phyloP scores from a whole-genome alignment of 2,329 filamentous ascomycete genomes.

The Eurotiales sp. region DNA sequence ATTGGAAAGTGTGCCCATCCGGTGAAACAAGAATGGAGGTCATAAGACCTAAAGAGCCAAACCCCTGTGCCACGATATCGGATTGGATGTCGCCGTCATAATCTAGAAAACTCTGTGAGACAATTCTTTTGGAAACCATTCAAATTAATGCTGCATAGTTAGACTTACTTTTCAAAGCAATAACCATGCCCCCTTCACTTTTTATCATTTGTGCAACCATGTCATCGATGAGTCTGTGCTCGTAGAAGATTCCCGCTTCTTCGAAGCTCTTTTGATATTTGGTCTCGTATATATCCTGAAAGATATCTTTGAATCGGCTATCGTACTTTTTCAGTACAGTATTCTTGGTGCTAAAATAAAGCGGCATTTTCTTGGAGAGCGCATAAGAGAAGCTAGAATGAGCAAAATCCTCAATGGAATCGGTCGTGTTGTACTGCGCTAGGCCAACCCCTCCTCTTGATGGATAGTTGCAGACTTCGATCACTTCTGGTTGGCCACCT shows the following conservation, averaged over 20 bases:
- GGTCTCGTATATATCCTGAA: conserved; percentile 90
- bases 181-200: conserved; percentile 91
- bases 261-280: conserved; percentile 87
- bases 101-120: too few species aligned
- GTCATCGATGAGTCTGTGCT: conserved; percentile 98
- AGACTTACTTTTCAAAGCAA: conserved; percentile 90
- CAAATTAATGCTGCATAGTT: background rate
- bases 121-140: too few species aligned
- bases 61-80: conserved; percentile 96
- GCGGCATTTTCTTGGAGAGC: conserved; percentile 76
- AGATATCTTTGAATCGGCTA: conserved; percentile 97
- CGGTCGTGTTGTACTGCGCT: conserved; percentile 97
- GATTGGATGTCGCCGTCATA: conserved; percentile 99
- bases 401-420: conserved; percentile 90
- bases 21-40: conserved; percentile 96
- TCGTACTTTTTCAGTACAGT: conserved; percentile 99
- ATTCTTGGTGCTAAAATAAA: conserved; percentile 99
- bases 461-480: conserved; percentile 82
- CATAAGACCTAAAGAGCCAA: conserved; percentile 97
- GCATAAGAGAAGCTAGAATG: conserved; percentile 97
- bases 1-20: conserved; percentile 93
- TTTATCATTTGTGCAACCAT: conserved; percentile 99
- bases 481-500: conserved; percentile 72
- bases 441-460: conserved; percentile 80
- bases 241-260: conserved; percentile 92